These are phyloP conservation scores for Rhynchospora breviuscula DNA, from an alignment of 176 grass and related monocot genomes.

Conservation along the genomic window DNA sequence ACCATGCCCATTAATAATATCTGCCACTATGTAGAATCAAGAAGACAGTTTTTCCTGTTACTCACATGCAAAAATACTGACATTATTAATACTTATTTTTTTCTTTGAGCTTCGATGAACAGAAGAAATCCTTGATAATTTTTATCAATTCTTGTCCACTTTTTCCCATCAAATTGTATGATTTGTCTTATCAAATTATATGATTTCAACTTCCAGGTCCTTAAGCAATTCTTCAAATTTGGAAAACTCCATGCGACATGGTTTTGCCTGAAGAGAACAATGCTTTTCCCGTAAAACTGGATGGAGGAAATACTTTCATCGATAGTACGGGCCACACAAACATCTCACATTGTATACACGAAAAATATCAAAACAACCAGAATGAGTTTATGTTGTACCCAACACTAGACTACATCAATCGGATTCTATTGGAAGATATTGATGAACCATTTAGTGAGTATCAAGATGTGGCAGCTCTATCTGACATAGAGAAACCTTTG, in stretches of 20 bases:
- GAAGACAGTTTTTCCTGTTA: no score
- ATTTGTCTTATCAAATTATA: background rate
- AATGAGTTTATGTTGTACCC: background rate
- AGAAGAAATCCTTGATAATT: background rate
- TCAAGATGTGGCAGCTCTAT: conserved; percentile 23
- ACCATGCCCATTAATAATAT: no score
- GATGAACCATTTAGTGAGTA: conserved; percentile 20
- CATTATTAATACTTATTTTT: background rate
- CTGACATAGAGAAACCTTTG: conserved; percentile 31
- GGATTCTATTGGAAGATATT: conserved; percentile 34
- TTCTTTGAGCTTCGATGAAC: background rate
- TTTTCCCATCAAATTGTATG: background rate
- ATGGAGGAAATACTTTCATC: background rate
- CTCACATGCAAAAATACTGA: background rate
- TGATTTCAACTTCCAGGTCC: background rate
- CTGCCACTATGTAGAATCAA: no score
- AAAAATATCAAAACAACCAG: background rate
- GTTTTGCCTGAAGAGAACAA: background rate
- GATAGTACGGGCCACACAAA: background rate
- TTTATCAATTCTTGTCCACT: background rate
- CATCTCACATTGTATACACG: background rate
- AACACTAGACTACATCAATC: conserved; percentile 30
- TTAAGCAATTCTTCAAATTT: background rate
- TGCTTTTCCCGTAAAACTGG: background rate
- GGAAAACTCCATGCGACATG: background rate